Evolutionary conservation across 192 early-diverging fungal genomes (phyloP).

Genomic region (Coemansia sp.): DNA sequence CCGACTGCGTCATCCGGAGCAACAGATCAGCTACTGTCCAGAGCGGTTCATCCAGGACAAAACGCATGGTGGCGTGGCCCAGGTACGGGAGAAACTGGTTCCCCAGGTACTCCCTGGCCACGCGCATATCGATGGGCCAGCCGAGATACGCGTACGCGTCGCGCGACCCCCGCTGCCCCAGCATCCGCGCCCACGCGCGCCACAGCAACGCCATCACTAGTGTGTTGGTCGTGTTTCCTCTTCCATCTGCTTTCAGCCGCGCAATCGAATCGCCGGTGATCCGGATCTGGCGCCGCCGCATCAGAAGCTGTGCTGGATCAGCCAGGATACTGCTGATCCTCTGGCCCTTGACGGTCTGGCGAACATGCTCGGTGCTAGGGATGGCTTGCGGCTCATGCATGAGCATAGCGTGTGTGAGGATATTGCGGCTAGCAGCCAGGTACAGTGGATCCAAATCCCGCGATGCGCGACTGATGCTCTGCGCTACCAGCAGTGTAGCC

Average conservation of each 20-base stretch:
- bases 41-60: slow-evolving; percentile 9
- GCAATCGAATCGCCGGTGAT: background rate
- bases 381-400: background rate
- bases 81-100: slow-evolving; percentile 22
- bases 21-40: slow-evolving; percentile 7
- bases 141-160: slow-evolving; percentile 20
- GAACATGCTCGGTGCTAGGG: background rate
- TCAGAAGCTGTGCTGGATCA: background rate
- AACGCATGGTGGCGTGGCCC: slow-evolving; percentile 5
- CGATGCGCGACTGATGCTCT: background rate
- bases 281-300: slow-evolving; percentile 7
- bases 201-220: slow-evolving; percentile 33
- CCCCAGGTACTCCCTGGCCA: slow-evolving; percentile 10
- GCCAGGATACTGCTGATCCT: too few relatives aligned
- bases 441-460: background rate
- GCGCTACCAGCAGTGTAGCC: slow-evolving; percentile 5
- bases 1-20: background rate
- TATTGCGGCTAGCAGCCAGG: background rate
- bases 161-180: slow-evolving; percentile 15
- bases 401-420: background rate
- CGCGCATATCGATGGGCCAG: slow-evolving; percentile 30
- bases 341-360: background rate
- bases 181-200: slow-evolving; percentile 26
- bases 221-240: slow-evolving; percentile 10
- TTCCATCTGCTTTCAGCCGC: background rate